These are phyloP conservation scores for Collybia mongolica DNA, from an alignment of 768 basidiomycete species.

Conservation along the genomic window DNA sequence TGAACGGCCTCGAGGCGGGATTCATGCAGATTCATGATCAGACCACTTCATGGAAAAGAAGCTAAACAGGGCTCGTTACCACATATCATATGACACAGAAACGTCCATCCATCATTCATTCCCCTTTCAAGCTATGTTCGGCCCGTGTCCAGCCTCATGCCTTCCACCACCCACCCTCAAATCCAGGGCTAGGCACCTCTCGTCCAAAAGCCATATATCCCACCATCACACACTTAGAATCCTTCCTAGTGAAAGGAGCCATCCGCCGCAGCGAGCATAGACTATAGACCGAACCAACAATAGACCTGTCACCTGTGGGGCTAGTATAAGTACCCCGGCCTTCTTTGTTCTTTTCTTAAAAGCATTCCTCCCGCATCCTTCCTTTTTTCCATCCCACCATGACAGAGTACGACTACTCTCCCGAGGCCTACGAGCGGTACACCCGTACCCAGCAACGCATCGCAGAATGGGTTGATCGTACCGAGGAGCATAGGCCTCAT, in stretches of 20 bases:
- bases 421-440: constrained; percentile 50
- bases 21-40: no score
- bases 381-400: constrained; percentile 23
- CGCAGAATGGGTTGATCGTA: constrained; percentile 49
- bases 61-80: no score
- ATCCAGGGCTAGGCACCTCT: background rate
- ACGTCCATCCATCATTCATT: background rate
- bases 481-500: constrained; percentile 33
- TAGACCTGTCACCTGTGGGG: constrained; percentile 5
- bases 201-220: background rate
- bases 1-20: no score
- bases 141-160: background rate
- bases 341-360: background rate
- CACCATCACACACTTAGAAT: background rate
- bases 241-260: constrained; percentile 13
- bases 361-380: constrained; percentile 1
- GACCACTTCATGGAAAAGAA: no score
- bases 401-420: constrained; percentile 65
- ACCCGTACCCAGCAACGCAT: constrained; percentile 46
- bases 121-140: background rate
- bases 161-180: background rate
- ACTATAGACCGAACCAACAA: constrained; percentile 7
- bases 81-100: background rate
- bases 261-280: constrained; percentile 1
- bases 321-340: background rate